Evolutionary conservation across 2,329 filamentous ascomycete genomes (phyloP).

Genomic region (Talaromyces sp.): DNA sequence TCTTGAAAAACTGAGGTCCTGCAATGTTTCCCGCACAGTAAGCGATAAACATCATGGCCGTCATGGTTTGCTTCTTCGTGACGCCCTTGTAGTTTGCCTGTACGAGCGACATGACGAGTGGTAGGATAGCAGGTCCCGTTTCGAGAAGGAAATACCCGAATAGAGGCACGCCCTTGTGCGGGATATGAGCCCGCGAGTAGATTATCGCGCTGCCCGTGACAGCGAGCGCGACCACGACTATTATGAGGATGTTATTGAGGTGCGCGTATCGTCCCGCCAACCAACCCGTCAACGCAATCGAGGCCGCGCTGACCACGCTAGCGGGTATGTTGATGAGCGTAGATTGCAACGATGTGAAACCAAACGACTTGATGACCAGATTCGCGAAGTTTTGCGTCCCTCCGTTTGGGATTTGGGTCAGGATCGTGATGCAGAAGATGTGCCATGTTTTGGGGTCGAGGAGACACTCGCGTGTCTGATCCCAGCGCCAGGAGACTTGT

Average conservation of each 20-base stretch:
- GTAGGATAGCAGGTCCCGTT: constrained; percentile 51
- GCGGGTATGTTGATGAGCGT: constrained; percentile 61
- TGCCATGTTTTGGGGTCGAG: constrained; percentile 59
- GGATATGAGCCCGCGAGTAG: constrained; percentile 12
- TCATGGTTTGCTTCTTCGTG: constrained; percentile 55
- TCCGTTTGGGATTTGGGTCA: constrained; percentile 55
- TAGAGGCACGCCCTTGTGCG: constrained; percentile 51
- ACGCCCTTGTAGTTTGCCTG: constrained; percentile 50
- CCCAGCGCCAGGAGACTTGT: constrained; percentile 29
- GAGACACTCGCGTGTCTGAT: constrained; percentile 48
- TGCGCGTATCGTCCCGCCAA: constrained; percentile 8
- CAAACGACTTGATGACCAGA: constrained; percentile 48
- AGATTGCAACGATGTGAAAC: constrained; percentile 49
- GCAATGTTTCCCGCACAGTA: constrained; percentile 57
- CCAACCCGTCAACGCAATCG: constrained; percentile 37
- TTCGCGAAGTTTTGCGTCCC: constrained; percentile 53
- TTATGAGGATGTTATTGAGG: constrained; percentile 7
- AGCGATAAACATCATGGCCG: constrained; percentile 50
- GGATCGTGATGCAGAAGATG: constrained; percentile 52
- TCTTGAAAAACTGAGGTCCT: constrained; percentile 53
- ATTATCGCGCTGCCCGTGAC: constrained; percentile 15
- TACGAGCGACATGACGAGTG: constrained; percentile 45
- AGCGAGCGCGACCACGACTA: background rate
- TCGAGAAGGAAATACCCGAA: constrained; percentile 54
- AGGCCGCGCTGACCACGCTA: constrained; percentile 52